Evolutionary conservation across 148 eudicot genomes (phyloP), one percentile per base, ranked within the genome.

Genomic region (Arbutus unedo): DNA sequence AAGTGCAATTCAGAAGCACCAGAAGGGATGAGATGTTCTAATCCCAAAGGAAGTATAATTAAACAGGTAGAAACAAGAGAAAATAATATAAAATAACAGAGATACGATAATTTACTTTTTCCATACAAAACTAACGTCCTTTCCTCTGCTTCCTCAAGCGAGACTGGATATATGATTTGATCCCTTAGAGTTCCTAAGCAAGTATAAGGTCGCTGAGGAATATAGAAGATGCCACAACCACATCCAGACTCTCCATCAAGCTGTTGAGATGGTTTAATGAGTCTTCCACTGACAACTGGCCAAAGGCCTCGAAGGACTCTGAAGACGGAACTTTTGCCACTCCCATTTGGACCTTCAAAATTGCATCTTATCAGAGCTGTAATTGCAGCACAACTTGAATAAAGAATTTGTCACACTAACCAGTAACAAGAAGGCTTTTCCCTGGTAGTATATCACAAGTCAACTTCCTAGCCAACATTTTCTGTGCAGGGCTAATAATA

Each of bases 321-420:
- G 88, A 96, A 96, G 73, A 96, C 83, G 8, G 98, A 96, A 87
- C 98, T 96, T 88, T 96, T 95, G 55, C 98, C 98, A 91, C 98
- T 96, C 73, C 98, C 98, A 78, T 96, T 96, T 76, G 98, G 98
- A 88, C 98, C 98, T 96, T 86, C 62, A 90, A 79, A 86, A n/a
- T 50, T 53, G 16, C 18, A 49, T 23, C 47, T 81, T 18, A 31
- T 76, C 73, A 85, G 79, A 67, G 31, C 74, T 54, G 75, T 71
- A 70, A 78, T 79, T 74, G 72, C 74, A 76, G 14, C 9, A 62
- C 16, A 80, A 55, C 62, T 45, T 51, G 49, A n/a, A 15, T n/a
- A 66, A 11, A 74, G 72, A 72, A 66, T 18, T 60, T 48, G 18
- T 62, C 53, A 54, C 79, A 91, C 98, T 83, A 85, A 96, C 99